phyloP scores from a whole-genome alignment of 768 basidiomycete species.

The Dacryopinax primogenitus region DNA sequence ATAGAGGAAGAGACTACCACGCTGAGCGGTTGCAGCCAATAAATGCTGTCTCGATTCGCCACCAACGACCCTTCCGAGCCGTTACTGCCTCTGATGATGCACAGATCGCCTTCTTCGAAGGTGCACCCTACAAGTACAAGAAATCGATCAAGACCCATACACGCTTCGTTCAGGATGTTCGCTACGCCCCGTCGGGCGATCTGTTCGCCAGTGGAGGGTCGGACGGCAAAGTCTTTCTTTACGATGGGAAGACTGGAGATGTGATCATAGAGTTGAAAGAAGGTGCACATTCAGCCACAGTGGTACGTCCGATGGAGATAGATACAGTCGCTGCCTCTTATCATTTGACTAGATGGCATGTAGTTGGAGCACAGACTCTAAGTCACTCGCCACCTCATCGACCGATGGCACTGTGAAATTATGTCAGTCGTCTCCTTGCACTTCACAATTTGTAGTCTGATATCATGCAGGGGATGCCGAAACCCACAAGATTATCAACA shows the following conservation, averaged over 20 bases:
- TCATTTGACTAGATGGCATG: slow-evolving; percentile 30
- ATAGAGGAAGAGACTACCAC: slow-evolving; percentile 1
- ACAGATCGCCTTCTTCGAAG: slow-evolving; percentile 70
- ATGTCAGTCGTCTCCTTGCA: slow-evolving; percentile 54
- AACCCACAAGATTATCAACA: slow-evolving; percentile 48
- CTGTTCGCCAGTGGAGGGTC: slow-evolving; percentile 81
- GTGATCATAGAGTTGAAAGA: slow-evolving; percentile 55
- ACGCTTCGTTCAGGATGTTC: slow-evolving; percentile 84
- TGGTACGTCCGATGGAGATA: slow-evolving; percentile 43
- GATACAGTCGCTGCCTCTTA: background rate
- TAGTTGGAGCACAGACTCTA: slow-evolving; percentile 65
- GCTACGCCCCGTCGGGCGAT: slow-evolving; percentile 67
- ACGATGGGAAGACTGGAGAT: slow-evolving; percentile 83
- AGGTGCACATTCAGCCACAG: slow-evolving; percentile 56
- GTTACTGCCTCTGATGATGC: slow-evolving; percentile 77
- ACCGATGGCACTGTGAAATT: slow-evolving; percentile 79
- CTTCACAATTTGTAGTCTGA: background rate
- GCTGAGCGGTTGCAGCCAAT: slow-evolving; percentile 39
- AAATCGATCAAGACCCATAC: slow-evolving; percentile 78
- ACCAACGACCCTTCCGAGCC: slow-evolving; percentile 81
- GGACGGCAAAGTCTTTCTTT: slow-evolving; percentile 70
- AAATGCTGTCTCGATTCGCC: slow-evolving; percentile 78
- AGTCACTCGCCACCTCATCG: slow-evolving; percentile 63
- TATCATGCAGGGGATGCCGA: slow-evolving; percentile 60
- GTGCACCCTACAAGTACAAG: slow-evolving; percentile 78